phyloP scores from a whole-genome alignment of 139 green algal genomes.

The Closterium sp. region DNA sequence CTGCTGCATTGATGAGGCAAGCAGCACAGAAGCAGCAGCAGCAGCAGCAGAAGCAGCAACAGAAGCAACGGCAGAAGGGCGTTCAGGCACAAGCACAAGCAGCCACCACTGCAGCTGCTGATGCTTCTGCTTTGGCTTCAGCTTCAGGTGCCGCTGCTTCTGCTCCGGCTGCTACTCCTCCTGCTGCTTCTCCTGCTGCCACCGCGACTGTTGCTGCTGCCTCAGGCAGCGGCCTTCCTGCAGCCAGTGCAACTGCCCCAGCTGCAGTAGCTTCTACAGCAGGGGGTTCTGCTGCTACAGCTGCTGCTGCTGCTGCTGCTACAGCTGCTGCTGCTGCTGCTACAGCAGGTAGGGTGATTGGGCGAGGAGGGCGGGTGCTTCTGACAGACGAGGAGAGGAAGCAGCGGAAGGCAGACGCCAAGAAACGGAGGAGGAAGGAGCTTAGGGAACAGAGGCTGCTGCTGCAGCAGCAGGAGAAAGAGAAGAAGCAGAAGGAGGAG shows the following conservation, averaged over 20 bases:
- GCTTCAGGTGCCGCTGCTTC: not conserved
- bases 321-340: not conserved
- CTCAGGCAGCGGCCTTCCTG: not conserved
- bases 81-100: not conserved
- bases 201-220: not conserved
- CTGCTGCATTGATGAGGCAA: not conserved
- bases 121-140: not conserved
- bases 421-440: not conserved
- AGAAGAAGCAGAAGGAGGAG: not conserved
- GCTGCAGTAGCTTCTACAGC: too few relatives aligned
- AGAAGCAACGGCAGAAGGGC: not conserved
- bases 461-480: not conserved
- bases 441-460: not conserved
- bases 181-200: not conserved
- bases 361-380: not conserved
- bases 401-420: not conserved
- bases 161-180: too few relatives aligned
- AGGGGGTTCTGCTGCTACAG: not conserved
- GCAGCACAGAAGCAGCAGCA: too few relatives aligned
- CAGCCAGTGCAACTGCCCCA: too few relatives aligned
- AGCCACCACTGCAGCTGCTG: not conserved
- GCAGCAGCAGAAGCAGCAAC: too few relatives aligned
- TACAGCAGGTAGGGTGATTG: not conserved
- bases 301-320: not conserved
- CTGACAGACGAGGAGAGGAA: not conserved